Evolutionary conservation across 2,329 filamentous ascomycete species (phyloP), one percentile per base, ranked within the genome.

Genomic region (Sporothrix variecibatus): DNA sequence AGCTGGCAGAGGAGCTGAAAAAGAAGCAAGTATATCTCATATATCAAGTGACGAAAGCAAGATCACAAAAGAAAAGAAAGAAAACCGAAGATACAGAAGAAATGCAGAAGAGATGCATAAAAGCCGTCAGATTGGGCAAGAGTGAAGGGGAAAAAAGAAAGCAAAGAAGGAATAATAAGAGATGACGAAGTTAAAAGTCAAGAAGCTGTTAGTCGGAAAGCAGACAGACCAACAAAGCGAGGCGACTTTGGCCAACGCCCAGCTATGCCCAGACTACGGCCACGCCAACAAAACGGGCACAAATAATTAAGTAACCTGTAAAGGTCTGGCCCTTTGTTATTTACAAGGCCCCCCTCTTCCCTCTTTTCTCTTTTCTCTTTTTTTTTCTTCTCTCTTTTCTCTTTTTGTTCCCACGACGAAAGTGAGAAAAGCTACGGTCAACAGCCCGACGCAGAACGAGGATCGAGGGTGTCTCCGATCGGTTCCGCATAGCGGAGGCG

Each of bases 401-500:
- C 34, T 34, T 34, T 7, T 34, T 34, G 34, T 34, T 34, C 7
- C 53, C 26, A 58, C 53, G 23, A 67, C 62, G 1, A 62, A 40
- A 23, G n/a, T 28, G n/a, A 17, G 15, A 20, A 49, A 64, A 15
- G 23, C 62, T 28, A 15, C 38, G 34, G 62, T n/a, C 23, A 38
- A 2, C 43, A 53, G 43, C 65, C 46, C 46, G 28, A 51, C 28
- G 3, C 34, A 23, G 17, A 20, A 38, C 31, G 64, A 49, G 26
- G 46, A 23, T 34, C 46, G 67, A 46, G 28, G 20, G 8, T 7
- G 67, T 38, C 28, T 69, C 67, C 67, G 67, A 38, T 56, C 28
- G 28, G 46, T 69, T 53, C 67, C 67, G 67, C 67, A 53, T 17
- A 38, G 67, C 43, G 67, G 46, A 53, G 46, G 67, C 28, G 8